Evolutionary conservation across 73 alveolate species (phyloP).

Genomic region (Symbiodinium natans): DNA sequence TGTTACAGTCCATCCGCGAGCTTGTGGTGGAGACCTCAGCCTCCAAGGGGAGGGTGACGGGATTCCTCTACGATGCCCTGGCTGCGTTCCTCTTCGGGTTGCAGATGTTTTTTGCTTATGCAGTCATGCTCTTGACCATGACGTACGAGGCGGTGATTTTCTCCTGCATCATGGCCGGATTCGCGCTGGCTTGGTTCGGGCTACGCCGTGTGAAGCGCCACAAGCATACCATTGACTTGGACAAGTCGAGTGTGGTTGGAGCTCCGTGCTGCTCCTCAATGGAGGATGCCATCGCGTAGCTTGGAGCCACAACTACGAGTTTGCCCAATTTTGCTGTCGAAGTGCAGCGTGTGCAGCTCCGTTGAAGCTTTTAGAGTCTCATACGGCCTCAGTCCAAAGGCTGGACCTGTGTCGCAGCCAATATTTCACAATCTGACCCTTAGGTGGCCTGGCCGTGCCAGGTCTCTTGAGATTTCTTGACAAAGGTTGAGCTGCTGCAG

Average conservation of each 20-base stretch:
- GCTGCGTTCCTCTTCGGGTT: neutral
- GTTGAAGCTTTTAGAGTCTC: no score
- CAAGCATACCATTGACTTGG: neutral
- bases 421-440: no score
- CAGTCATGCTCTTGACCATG: neutral
- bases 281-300: neutral
- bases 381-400: no score
- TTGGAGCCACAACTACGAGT: no score
- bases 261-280: neutral
- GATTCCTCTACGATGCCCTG: neutral
- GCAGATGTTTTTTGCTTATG: neutral
- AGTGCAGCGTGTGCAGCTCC: no score
- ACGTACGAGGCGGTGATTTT: neutral
- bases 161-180: neutral
- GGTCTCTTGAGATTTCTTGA: no score
- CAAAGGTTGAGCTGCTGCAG: no score
- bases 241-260: neutral
- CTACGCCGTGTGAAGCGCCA: neutral
- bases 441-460: no score
- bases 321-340: no score
- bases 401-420: no score
- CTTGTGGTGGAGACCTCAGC: neutral
- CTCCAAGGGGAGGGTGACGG: neutral
- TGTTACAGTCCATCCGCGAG: neutral
- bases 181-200: neutral